Evolutionary conservation across 106 monocot genomes (phyloP), one percentile per base, ranked within the genome.

Genomic region (Dioscorea zingiberensis): DNA sequence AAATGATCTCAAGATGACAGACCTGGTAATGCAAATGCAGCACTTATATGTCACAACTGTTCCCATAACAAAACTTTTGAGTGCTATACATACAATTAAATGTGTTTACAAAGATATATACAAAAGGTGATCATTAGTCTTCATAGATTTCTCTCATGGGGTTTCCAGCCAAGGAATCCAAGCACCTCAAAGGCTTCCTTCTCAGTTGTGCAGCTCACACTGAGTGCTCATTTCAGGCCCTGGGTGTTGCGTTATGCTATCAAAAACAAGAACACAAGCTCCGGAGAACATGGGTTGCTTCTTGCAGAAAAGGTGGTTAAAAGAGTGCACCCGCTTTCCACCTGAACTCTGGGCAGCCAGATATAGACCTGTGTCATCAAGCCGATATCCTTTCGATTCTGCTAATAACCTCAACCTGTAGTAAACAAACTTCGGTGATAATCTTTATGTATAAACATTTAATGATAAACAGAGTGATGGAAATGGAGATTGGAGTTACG

Each of bases 131-230:
- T 38, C 38, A 38, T 38, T 38, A 38, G 4, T 38, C n/a, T n/a
- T 90, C 67, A 98, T 56, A 98, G 66, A 69, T 98, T 98, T 75
- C 97, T 86, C 75, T 98, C 81, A 62, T 89, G 85, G 26, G 97
- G 92, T 86, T 98, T 88, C 4, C 89, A 79, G 86, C 92, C 89
- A 44, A 88, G 92, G 59, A 86, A 98, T n/a, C 89, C 97, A 60
- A 98, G 97, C 16, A 80, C 19, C 27, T 98, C 92, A 55, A 98
- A 98, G 15, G 93, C 92, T 62, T 93, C 92, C 59, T 78, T 84
- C 62, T 98, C 92, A 17, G 92, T 82, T 16, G 71, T 49, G 58
- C 85, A 87, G 14, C 27, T 79, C 3, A 98, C n/a, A 29, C 83
- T 85, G n/a, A 2, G 66, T 71, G 21, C 77, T 81, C 12, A 86